A percentile compares a stretch with the other conserved stretches of the same genome.
These are phyloP conservation scores for Pueraria montana DNA, from an alignment of 306 rosid species.

Conservation along the genomic window DNA sequence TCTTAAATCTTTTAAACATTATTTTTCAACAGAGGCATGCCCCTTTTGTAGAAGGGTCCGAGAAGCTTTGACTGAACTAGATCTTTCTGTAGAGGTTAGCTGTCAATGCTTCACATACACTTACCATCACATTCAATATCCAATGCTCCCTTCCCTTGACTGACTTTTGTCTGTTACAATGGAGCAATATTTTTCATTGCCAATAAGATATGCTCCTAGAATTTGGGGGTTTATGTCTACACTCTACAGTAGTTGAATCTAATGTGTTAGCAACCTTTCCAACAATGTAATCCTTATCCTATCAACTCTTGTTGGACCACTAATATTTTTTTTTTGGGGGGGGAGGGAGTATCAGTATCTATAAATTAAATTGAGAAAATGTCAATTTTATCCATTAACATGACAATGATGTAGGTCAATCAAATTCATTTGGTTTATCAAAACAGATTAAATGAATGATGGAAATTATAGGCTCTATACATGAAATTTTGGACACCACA, in stretches of 20 bases:
- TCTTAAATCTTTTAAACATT: constrained; percentile 44
- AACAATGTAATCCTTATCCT: constrained; percentile 10
- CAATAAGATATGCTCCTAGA: constrained; percentile 30
- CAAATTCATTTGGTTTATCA: neutral
- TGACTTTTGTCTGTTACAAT: constrained; percentile 36
- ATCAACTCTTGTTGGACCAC: constrained; percentile 9
- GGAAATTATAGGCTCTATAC: neutral
- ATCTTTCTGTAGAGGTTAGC: constrained; percentile 87
- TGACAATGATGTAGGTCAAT: neutral
- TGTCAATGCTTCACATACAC: constrained; percentile 37
- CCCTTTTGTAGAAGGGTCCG: constrained; percentile 98
- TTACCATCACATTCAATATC: constrained; percentile 33
- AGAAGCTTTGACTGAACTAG: constrained; percentile 94
- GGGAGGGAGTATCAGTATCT: neutral
- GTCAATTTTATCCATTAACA: constrained; percentile 1
- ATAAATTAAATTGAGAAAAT: neutral
- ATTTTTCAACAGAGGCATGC: constrained; percentile 90
- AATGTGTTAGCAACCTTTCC: constrained; percentile 33
- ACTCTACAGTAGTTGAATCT: constrained; percentile 9
- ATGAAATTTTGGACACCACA: neutral
- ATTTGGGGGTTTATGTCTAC: neutral
- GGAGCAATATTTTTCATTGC: constrained; percentile 21
- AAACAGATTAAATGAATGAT: neutral
- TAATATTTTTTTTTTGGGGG: neutral
- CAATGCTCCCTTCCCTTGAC: constrained; percentile 15